A percentile compares a stretch with the other conserved stretches of the same genome.
phyloP scores from a whole-genome alignment of 345 rosid genomes.

The Citrus unshiu region DNA sequence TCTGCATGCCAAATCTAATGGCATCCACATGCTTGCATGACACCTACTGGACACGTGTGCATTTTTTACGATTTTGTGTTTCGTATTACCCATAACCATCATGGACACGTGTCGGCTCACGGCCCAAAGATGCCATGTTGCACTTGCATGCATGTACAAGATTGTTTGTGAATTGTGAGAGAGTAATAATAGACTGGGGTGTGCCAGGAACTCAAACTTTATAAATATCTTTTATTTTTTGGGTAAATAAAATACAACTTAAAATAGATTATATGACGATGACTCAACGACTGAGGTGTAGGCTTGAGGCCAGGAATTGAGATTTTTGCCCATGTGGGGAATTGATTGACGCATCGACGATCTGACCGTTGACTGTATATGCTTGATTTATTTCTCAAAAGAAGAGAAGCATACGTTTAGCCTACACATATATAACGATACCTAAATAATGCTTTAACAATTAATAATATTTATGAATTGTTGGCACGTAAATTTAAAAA shows the following conservation, averaged over 20 bases:
- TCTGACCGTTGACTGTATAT: no score
- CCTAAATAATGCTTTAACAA: no score
- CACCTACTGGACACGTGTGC: constrained; percentile 40
- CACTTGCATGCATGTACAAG: background rate
- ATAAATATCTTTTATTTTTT: no score
- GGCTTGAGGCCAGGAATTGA: background rate
- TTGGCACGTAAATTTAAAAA: no score
- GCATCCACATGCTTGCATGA: constrained; percentile 49
- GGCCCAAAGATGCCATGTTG: constrained; percentile 19
- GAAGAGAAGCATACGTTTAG: no score
- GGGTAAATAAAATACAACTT: background rate
- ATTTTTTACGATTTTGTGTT: background rate
- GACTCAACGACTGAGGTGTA: background rate
- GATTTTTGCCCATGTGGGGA: constrained; percentile 2
- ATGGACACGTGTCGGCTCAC: constrained; percentile 39
- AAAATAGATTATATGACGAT: background rate
- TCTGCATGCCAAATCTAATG: constrained; percentile 10
- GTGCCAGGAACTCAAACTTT: background rate
- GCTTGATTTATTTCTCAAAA: no score
- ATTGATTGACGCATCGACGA: no score
- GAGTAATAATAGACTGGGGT: background rate
- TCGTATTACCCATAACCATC: background rate
- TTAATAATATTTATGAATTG: no score
- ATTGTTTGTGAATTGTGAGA: background rate
- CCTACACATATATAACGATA: no score